Evolutionary conservation across 345 rosid species (phyloP), one percentile per base, ranked within the genome.

Genomic region (Zanthoxylum bungeanum): DNA sequence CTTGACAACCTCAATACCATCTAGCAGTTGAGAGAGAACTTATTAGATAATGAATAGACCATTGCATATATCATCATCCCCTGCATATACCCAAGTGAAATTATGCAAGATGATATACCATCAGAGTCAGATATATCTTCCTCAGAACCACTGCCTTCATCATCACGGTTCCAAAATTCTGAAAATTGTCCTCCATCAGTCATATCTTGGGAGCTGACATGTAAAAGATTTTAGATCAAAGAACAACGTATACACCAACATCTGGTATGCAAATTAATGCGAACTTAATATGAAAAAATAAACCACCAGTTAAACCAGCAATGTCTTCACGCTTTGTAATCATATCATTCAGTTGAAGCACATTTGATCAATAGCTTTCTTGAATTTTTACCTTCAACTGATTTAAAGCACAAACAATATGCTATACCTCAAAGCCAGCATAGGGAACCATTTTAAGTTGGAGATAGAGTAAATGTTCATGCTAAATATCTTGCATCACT

Each of bases 61-160:
- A 10, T 19, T 6, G 7, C 10, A 22, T 27, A 5, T 49, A 71
- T 34, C 61, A 46, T 39, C 24, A 40, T 28, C 33, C 9, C 7
- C 34, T 60, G 11, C 12, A n/a, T n/a, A n/a, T 11, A 66, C 31
- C 39, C 39, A 16, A 3, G 27, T 57, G 57, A 69, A 24, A 57
- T 52, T 66, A 55, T 31, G 28, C 25, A 77, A 71, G 64, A 59
- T 67, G 59, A 58, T 56, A 71, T 79, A 88, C 97, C 96, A 72
- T 95, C 97, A 44, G 86, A 83, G 82, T 91, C 97, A 57, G 97
- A 92, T 62, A 95, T 92, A 73, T 92, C 97, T 76, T 94, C 98
- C 75, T 92, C 96, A 3, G 97, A 91, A 77, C 74, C 72, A 67
- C 86, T 91, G 9, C 77, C 93, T 84, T 87, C 98, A 70, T 89